Conservation (phyloP, 257 asterid genomes). For the Penstemon davidsonii region DNA sequence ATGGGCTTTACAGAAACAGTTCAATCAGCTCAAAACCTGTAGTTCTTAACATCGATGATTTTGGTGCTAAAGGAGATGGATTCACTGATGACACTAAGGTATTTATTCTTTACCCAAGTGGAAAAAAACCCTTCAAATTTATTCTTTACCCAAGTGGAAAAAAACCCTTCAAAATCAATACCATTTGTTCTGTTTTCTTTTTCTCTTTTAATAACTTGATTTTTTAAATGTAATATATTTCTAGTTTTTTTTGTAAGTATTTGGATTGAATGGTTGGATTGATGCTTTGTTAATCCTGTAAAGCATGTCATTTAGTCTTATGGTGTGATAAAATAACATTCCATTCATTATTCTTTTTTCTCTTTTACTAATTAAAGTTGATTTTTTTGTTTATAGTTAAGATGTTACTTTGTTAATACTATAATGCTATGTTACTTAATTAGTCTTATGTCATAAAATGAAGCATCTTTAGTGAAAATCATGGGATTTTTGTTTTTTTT, state of each 20-base stretch:
- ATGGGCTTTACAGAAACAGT: constrained; percentile 31
- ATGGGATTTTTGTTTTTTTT: background rate
- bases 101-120: background rate
- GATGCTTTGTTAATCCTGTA: too few relatives aligned
- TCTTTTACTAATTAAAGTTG: too few relatives aligned
- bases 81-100: constrained; percentile 58
- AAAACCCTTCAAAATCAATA: background rate
- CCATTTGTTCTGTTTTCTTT: background rate
- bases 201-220: constrained; percentile 6
- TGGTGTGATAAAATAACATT: too few relatives aligned
- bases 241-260: too few relatives aligned
- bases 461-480: background rate
- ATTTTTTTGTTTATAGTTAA: too few relatives aligned
- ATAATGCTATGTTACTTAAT: background rate
- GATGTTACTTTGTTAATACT: too few relatives aligned
- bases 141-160: background rate
- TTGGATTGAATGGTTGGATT: too few relatives aligned
- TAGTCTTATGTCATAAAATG: background rate
- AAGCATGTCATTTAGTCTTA: too few relatives aligned
- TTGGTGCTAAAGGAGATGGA: constrained; percentile 73
- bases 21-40: constrained; percentile 29
- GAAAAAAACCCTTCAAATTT: too few relatives aligned
- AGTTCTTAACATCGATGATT: constrained; percentile 48
- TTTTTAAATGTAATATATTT: too few relatives aligned
- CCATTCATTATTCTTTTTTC: too few relatives aligned